Evolutionary conservation across 768 basidiomycete species (phyloP).

Genomic region (Asterophora parasitica): DNA sequence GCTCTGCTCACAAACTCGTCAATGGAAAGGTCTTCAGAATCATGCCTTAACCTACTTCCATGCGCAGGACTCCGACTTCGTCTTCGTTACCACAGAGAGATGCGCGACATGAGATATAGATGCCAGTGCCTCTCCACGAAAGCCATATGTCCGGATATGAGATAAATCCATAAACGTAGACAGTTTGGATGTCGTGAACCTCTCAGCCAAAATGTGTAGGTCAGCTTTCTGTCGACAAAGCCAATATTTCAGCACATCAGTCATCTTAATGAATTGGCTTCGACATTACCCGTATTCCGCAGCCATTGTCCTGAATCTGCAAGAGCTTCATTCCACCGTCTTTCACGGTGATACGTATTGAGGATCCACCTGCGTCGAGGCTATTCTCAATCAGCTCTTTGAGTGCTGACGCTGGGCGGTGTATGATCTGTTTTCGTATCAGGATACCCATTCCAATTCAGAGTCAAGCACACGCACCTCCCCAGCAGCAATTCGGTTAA

Average conservation of each 20-base stretch:
- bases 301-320: slow-evolving; percentile 96
- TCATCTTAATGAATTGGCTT: neutral
- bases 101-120: slow-evolving; percentile 94
- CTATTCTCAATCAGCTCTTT: slow-evolving; percentile 96
- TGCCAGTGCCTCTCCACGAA: slow-evolving; percentile 94
- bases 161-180: slow-evolving; percentile 82
- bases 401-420: slow-evolving; percentile 84
- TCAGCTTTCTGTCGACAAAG: slow-evolving; percentile 63
- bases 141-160: slow-evolving; percentile 87
- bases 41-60: slow-evolving; percentile 73
- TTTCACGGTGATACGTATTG: slow-evolving; percentile 84
- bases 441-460: slow-evolving; percentile 2
- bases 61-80: slow-evolving; percentile 72
- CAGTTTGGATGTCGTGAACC: slow-evolving; percentile 95
- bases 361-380: slow-evolving; percentile 88
- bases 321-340: slow-evolving; percentile 94
- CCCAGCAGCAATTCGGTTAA: slow-evolving; percentile 88
- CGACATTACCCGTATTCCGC: slow-evolving; percentile 74
- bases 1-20: slow-evolving; percentile 48
- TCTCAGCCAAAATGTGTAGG: slow-evolving; percentile 84
- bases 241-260: neutral
- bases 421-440: slow-evolving; percentile 26
- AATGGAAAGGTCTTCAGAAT: neutral
- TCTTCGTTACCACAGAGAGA: slow-evolving; percentile 88
- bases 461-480: slow-evolving; percentile 36